These are phyloP conservation scores for Botryotinia globosa DNA, from an alignment of 2,329 filamentous ascomycete species.

Conservation along the genomic window DNA sequence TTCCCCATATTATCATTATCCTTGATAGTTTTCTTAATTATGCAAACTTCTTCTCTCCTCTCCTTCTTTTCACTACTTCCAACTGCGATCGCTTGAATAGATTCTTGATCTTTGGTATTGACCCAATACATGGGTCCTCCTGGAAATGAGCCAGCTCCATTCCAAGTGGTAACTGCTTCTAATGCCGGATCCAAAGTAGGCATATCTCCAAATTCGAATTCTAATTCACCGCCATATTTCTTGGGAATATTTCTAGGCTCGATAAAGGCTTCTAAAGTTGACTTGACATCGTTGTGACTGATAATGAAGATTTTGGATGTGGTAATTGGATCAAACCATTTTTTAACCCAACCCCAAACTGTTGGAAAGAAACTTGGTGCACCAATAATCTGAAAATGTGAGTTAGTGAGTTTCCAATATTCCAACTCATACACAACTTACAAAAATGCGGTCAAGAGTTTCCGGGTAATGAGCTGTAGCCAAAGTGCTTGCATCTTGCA, in stretches of 20 bases:
- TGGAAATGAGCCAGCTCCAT: slow-evolving; percentile 51
- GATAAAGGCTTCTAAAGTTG: slow-evolving; percentile 78
- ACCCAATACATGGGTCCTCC: slow-evolving; percentile 57
- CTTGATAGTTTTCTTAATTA: slow-evolving; percentile 23
- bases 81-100: slow-evolving; percentile 52
- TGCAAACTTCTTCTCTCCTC: slow-evolving; percentile 42
- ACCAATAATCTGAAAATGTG: slow-evolving; percentile 65
- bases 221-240: slow-evolving; percentile 82
- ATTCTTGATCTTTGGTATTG: slow-evolving; percentile 40
- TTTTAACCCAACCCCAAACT: slow-evolving; percentile 92
- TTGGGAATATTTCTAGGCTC: slow-evolving; percentile 80
- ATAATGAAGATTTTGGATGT: slow-evolving; percentile 97
- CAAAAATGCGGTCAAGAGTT: slow-evolving; percentile 79
- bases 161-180: slow-evolving; percentile 50
- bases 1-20: not conserved
- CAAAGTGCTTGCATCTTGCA: slow-evolving; percentile 86
- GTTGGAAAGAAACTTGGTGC: slow-evolving; percentile 89
- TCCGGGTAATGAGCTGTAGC: slow-evolving; percentile 95
- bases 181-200: slow-evolving; percentile 67
- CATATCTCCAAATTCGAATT: slow-evolving; percentile 76
- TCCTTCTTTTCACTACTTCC: slow-evolving; percentile 48
- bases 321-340: slow-evolving; percentile 92
- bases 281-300: slow-evolving; percentile 65
- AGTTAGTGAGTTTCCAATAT: slow-evolving; percentile 14
- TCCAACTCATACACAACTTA: slow-evolving; percentile 21